A percentile compares a stretch with the other conserved stretches of the same genome.
phyloP scores from a whole-genome alignment of 495 filamentous ascomycete genomes.

The Podospora australis region DNA sequence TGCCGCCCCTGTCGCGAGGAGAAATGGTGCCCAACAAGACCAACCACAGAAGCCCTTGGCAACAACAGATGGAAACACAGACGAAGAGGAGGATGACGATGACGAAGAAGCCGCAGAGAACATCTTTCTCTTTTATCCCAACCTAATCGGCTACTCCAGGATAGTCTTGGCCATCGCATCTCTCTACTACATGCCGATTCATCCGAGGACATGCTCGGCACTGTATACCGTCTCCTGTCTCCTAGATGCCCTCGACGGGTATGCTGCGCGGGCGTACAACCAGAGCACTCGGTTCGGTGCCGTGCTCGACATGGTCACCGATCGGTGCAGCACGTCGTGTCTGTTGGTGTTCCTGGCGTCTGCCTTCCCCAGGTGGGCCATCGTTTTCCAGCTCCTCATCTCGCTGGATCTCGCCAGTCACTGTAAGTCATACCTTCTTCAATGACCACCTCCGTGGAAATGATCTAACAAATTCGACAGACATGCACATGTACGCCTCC shows the following conservation, averaged over 20 bases:
- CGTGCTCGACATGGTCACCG: conserved; percentile 93
- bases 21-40: not conserved
- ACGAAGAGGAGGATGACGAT: conserved; percentile 9
- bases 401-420: conserved; percentile 88
- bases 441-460: not conserved
- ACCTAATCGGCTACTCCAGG: conserved; percentile 87
- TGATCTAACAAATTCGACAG: not conserved
- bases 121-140: conserved; percentile 92
- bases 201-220: conserved; percentile 85
- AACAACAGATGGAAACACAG: not conserved
- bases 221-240: conserved; percentile 91
- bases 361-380: conserved; percentile 85
- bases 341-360: conserved; percentile 87
- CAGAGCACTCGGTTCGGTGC: conserved; percentile 93
- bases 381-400: conserved; percentile 90
- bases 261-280: conserved; percentile 78
- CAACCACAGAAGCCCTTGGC: no score
- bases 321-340: conserved; percentile 87
- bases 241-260: conserved; percentile 88
- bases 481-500: conserved; percentile 97
- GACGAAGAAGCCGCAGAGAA: conserved; percentile 56
- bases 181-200: conserved; percentile 97
- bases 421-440: conserved; percentile 29
- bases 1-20: not conserved
- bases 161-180: conserved; percentile 85